These are phyloP conservation scores for Phoma sp. DNA, from an alignment of 2,329 filamentous ascomycete genomes.

Conservation along the genomic window DNA sequence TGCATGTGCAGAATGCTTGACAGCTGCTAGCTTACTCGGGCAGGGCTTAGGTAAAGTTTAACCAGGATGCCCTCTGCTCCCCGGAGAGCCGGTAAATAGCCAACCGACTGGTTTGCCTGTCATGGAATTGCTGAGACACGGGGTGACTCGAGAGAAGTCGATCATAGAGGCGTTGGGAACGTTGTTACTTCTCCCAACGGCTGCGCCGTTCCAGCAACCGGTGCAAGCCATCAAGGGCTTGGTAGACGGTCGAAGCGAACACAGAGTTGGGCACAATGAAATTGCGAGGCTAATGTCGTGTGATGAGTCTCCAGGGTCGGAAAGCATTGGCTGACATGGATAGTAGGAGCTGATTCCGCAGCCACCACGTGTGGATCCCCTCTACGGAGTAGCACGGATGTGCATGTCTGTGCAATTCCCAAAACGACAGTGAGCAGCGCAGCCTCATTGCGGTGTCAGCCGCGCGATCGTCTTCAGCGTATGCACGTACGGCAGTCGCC, in stretches of 20 bases:
- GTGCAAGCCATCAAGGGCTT: background rate
- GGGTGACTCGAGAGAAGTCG: conserved; percentile 11
- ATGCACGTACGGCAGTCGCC: conserved; percentile 13
- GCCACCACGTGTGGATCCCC: conserved; percentile 29
- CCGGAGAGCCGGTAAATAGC: conserved; percentile 21
- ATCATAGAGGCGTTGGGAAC: background rate
- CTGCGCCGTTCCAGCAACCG: conserved; percentile 4
- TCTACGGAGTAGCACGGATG: conserved; percentile 11
- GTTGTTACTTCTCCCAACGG: conserved; percentile 1
- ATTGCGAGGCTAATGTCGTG: conserved; percentile 17
- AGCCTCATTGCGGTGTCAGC: conserved; percentile 23
- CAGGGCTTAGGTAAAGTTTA: conserved; percentile 24
- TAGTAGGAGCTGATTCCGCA: conserved; percentile 14
- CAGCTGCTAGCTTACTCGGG: conserved; percentile 22
- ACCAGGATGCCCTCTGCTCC: conserved; percentile 15
- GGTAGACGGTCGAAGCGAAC: background rate
- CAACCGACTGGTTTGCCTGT: conserved; percentile 12
- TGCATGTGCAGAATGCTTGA: conserved; percentile 25
- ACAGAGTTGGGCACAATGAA: background rate
- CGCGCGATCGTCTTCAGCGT: conserved; percentile 15
- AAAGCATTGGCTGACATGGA: background rate
- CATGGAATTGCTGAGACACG: conserved; percentile 10
- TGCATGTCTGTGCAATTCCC: conserved; percentile 23
- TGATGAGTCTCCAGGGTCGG: conserved; percentile 19
- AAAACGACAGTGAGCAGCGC: conserved; percentile 21